Base-by-base conservation (phyloP, 495 filamentous ascomycete genomes). In the Tetracladium setigerum region DNA sequence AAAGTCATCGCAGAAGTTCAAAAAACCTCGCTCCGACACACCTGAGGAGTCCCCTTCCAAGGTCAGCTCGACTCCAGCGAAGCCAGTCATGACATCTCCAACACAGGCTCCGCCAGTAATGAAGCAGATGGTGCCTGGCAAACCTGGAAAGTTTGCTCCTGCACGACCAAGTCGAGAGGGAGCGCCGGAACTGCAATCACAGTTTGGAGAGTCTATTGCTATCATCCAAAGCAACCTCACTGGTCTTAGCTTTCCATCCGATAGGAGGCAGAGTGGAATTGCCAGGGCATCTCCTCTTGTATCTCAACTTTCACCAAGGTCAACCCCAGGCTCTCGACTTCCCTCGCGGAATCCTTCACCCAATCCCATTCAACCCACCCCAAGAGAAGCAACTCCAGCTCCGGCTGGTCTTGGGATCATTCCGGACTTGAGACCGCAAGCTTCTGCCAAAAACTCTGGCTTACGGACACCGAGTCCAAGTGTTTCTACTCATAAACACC, bases 131-230 rank as follows among this genome's bases (percentile, higher is more conserved):
- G 36, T 10, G 5, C 37, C 38, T 5, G 24, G 14, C 17, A 16
- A 27, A 17, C 30, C 34, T 16, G 16, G 9, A 8, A 67, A 56
- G 46, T 58, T 53, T 38, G 57, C 57, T 27, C 68, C 73, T 37
- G 82, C 83, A 13, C 67, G 89, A 47, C 89, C 89, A 5, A 96
- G 87, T 59, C 73, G 90, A 72, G 82, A 92, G 52, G 87, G 87
- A 9, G 86, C 84, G 1, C 74, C 82, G 38, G 78, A 80, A 43
- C 70, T 95, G 37, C 53, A 42, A 30, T 66, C 77, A 24, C 71
- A 76, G 35, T 62, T 73, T 15, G 64, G 77, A 33, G 74, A 77
- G 8, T 70, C 79, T 5, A 78, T 82, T 10, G 81, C 84, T 13
- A 66, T 94, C 19, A 80, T 95, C 18, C 85, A 84, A 40, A 91